Evolutionary conservation across 192 early-diverging fungal genomes (phyloP).

Genomic region (Backusella mclennaniae): DNA sequence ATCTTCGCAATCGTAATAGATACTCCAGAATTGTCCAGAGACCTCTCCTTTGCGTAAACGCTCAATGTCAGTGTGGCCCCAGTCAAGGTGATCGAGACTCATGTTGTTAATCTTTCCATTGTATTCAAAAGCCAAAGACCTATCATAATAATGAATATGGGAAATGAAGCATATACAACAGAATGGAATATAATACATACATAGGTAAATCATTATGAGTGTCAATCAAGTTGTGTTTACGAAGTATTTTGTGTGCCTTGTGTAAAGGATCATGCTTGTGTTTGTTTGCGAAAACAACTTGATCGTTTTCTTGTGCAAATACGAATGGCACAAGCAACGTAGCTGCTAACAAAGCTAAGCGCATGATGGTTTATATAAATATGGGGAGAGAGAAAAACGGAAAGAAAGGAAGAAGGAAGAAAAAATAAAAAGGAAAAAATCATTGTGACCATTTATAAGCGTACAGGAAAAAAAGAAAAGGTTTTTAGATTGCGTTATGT

Average conservation of each 20-base stretch:
- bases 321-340: background rate
- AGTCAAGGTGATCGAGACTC: conserved; percentile 15
- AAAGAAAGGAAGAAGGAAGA: background rate
- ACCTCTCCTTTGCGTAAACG: conserved; percentile 28
- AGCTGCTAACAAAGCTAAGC: background rate
- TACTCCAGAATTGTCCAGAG: conserved; percentile 39
- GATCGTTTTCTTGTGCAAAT: background rate
- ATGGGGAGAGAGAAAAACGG: background rate
- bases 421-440: conserved; percentile 2
- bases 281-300: background rate
- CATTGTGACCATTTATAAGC: background rate
- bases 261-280: conserved; percentile 1
- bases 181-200: background rate
- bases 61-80: conserved; percentile 31
- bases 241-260: conserved; percentile 16
- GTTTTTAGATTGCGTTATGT: background rate
- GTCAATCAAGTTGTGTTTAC: conserved; percentile 29
- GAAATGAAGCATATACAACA: too few species aligned
- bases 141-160: background rate
- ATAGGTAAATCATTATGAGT: conserved; percentile 39
- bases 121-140: conserved; percentile 30
- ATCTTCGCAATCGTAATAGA: conserved; percentile 30
- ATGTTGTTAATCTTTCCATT: conserved; percentile 29
- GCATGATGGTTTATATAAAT: background rate
- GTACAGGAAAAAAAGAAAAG: background rate